A percentile compares a stretch with the other conserved stretches of the same genome.
Conservation (phyloP, 306 rosid species). For the Rubus parviflorus region DNA sequence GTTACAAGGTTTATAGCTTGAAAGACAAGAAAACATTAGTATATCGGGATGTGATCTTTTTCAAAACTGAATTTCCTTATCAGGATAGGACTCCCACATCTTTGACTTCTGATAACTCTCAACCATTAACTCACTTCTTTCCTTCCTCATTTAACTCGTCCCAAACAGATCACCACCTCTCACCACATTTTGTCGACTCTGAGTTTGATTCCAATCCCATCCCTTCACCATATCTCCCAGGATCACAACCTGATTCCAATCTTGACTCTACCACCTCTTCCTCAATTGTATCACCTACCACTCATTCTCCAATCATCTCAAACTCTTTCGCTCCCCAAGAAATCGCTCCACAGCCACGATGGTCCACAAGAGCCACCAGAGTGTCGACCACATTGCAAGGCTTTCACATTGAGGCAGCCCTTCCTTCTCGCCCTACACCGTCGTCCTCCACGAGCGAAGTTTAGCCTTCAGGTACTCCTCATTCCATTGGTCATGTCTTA, state of each 20-base stretch:
- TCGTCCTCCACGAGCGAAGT: not conserved
- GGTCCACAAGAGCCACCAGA: not conserved
- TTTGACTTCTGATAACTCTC: not conserved
- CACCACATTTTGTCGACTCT: not conserved
- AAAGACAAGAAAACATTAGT: not conserved
- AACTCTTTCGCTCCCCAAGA: not conserved
- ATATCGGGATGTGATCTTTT: not conserved
- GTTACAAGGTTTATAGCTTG: not conserved
- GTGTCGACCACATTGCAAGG: not conserved
- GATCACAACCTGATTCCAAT: not conserved
- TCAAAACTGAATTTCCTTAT: not conserved
- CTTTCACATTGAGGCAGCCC: not conserved
- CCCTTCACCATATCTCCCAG: not conserved
- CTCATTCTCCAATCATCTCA: not conserved
- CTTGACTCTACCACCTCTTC: not conserved
- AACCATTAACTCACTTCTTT: not conserved
- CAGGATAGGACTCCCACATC: not conserved
- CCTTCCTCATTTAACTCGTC: not conserved
- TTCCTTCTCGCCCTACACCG: not conserved
- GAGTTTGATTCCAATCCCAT: not conserved
- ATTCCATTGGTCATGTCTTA: not conserved
- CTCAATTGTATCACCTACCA: not conserved
- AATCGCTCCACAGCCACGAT: not conserved
- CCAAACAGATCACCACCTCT: not conserved
- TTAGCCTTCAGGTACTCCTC: not conserved